A percentile compares a stretch with the other conserved stretches of the same genome.
Conservation (phyloP, 495 filamentous ascomycete species). For the Lentithecium fluviatile region DNA sequence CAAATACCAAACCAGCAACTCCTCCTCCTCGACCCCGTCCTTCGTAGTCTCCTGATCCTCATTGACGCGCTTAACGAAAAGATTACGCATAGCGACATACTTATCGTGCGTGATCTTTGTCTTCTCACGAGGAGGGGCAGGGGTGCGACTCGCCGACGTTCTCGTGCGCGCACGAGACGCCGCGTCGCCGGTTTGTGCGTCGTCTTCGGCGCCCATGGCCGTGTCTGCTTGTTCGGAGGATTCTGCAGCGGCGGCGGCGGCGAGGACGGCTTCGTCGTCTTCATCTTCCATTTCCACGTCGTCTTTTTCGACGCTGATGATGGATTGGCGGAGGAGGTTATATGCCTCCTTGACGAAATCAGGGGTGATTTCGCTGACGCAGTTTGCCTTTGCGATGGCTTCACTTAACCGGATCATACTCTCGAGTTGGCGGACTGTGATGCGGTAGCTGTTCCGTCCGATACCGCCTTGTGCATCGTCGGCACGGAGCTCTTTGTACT, state of each 20-base stretch:
- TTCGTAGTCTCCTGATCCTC: conserved; percentile 69
- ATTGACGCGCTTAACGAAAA: conserved; percentile 76
- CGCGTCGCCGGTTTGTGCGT: conserved; percentile 26
- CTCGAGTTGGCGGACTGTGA: conserved; percentile 94
- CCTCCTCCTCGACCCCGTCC: conserved; percentile 88
- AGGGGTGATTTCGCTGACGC: conserved; percentile 83
- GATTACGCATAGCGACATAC: conserved; percentile 85
- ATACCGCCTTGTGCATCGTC: conserved; percentile 94
- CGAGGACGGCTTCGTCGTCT: conserved; percentile 57
- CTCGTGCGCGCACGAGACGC: conserved; percentile 4
- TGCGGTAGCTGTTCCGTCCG: conserved; percentile 89
- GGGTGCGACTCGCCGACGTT: conserved; percentile 41
- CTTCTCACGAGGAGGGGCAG: conserved; percentile 54
- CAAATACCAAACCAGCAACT: conserved; percentile 85
- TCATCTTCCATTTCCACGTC: conserved; percentile 95
- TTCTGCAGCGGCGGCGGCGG: conserved; percentile 33
- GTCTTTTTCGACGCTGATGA: conserved; percentile 97
- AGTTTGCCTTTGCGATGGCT: conserved; percentile 95
- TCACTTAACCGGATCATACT: conserved; percentile 91
- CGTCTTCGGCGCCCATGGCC: too few species aligned
- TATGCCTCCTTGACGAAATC: conserved; percentile 88
- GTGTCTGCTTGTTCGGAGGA: too few species aligned
- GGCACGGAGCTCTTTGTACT: conserved; percentile 92
- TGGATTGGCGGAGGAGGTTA: conserved; percentile 83
- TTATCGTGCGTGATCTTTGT: conserved; percentile 95